Evolutionary conservation across 169 alveolate genomes (phyloP).

Genomic region (Cryptosporidium sp.): DNA sequence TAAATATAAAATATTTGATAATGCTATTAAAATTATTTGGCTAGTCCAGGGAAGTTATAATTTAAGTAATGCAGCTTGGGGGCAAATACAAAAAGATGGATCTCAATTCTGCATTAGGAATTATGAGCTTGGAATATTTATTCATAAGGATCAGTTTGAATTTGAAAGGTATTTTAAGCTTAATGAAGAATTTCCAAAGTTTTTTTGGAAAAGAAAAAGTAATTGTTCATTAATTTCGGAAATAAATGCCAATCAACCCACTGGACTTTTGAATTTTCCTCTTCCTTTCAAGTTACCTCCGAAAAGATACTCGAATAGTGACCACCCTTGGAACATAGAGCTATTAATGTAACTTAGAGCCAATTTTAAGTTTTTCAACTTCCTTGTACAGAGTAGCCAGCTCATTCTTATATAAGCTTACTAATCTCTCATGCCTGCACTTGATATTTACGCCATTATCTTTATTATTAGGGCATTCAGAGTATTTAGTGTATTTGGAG

Average conservation of each 20-base stretch:
- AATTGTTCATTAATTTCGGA: neutral
- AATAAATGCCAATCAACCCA: neutral
- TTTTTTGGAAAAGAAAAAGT: slow-evolving; percentile 40
- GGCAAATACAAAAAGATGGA: slow-evolving; percentile 42
- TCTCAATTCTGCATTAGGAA: slow-evolving; percentile 43
- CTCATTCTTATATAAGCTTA: slow-evolving; percentile 30
- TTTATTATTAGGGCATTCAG: neutral
- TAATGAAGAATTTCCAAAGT: slow-evolving; percentile 22
- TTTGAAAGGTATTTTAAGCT: neutral
- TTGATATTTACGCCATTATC: neutral
- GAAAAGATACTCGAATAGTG: slow-evolving; percentile 11
- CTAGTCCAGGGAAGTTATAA: slow-evolving; percentile 67
- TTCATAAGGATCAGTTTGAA: slow-evolving; percentile 8
- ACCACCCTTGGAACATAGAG: slow-evolving; percentile 55
- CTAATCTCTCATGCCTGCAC: slow-evolving; percentile 27
- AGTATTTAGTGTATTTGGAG: neutral
- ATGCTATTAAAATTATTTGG: slow-evolving; percentile 23
- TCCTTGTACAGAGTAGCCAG: slow-evolving; percentile 12
- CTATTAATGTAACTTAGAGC: slow-evolving; percentile 8
- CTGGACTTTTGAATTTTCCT: neutral
- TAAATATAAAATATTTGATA: neutral
- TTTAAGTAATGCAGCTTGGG: slow-evolving; percentile 73
- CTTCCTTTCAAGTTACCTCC: slow-evolving; percentile 64
- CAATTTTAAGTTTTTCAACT: neutral
- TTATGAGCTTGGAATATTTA: slow-evolving; percentile 44